Percentiles rank a stretch among this genome's conserved stretches.
These are phyloP conservation scores for Pythium guiyangense DNA, from an alignment of 352 stramenopile genomes.

Conservation along the genomic window DNA sequence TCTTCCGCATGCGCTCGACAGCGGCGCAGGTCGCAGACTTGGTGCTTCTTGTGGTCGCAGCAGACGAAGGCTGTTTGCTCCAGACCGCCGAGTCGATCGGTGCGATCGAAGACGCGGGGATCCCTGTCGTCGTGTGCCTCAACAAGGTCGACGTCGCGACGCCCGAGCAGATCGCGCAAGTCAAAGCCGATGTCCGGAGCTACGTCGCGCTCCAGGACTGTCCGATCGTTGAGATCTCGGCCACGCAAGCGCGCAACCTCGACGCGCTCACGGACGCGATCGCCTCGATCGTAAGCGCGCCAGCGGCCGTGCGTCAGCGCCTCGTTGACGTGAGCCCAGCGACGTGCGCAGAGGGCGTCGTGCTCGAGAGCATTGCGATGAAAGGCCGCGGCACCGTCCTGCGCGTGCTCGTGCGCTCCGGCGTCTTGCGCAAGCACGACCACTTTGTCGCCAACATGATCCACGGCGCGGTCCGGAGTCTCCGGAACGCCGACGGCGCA, in stretches of 20 bases:
- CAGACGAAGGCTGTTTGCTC: constrained; percentile 97
- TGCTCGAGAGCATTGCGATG: constrained; percentile 66
- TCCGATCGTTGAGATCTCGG: constrained; percentile 75
- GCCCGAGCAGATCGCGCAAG: constrained; percentile 29
- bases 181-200: constrained; percentile 58
- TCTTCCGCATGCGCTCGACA: constrained; percentile 97
- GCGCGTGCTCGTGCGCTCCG: constrained; percentile 67
- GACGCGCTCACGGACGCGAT: constrained; percentile 45
- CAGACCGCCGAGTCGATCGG: constrained; percentile 98
- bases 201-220: constrained; percentile 79
- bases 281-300: constrained; percentile 23
- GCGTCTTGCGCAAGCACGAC: constrained; percentile 52
- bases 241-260: constrained; percentile 51
- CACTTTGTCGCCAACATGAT: constrained; percentile 88
- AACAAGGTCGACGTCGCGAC: constrained; percentile 85
- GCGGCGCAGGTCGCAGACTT: constrained; percentile 98
- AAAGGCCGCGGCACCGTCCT: constrained; percentile 68
- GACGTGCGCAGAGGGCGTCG: constrained; percentile 47
- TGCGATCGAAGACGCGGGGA: constrained; percentile 65
- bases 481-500: constrained; percentile 49
- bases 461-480: constrained; percentile 61
- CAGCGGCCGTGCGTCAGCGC: constrained; percentile 27
- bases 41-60: constrained; percentile 95
- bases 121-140: constrained; percentile 79
- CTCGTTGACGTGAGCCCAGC: constrained; percentile 32